These are phyloP conservation scores for Cucumis hystrix DNA, from an alignment of 306 rosid genomes.

Conservation along the genomic window DNA sequence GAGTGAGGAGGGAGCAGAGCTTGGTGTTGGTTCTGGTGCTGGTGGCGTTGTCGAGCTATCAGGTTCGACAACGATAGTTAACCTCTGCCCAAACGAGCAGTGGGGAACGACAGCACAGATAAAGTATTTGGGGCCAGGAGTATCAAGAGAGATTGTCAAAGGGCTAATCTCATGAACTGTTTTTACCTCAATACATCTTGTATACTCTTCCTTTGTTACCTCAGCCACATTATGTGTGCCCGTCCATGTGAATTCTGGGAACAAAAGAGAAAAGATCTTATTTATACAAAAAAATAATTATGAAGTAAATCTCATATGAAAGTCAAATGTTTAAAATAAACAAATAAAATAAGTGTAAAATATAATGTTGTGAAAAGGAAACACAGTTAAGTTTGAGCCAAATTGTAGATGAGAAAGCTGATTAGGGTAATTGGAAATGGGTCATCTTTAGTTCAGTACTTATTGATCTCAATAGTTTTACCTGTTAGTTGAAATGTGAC, in stretches of 20 bases:
- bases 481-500: background rate
- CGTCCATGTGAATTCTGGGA: constrained; percentile 10
- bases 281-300: background rate
- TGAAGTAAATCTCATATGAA: too few relatives aligned
- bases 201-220: constrained; percentile 2
- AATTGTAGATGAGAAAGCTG: background rate
- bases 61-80: background rate
- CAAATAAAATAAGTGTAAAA: too few relatives aligned
- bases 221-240: constrained; percentile 6
- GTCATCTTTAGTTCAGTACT: background rate
- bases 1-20: background rate
- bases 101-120: background rate
- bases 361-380: background rate
- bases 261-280: background rate
- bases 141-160: background rate
- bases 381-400: background rate
- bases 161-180: background rate
- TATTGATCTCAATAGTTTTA: background rate
- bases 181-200: background rate
- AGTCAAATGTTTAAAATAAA: too few relatives aligned
- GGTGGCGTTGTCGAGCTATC: background rate
- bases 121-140: background rate
- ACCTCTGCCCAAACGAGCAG: background rate
- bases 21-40: background rate
- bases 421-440: background rate